Conservation (phyloP, 2,329 filamentous ascomycete species). For the Bimuria novae-zelandiae region DNA sequence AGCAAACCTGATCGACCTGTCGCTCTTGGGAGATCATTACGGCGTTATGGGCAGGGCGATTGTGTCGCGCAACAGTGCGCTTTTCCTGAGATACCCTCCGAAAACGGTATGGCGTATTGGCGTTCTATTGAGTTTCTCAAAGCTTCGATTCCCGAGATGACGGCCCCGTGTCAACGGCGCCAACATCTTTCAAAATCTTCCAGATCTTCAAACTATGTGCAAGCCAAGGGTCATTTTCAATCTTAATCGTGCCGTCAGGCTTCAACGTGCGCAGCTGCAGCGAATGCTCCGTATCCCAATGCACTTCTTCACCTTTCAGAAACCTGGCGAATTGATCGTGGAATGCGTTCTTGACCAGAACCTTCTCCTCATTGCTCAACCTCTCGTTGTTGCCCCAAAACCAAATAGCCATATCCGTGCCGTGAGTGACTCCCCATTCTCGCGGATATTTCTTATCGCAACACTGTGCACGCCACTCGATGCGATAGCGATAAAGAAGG, state of each 20-base stretch:
- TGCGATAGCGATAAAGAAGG: slow-evolving; percentile 57
- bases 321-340: slow-evolving; percentile 48
- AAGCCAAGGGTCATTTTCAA: slow-evolving; percentile 54
- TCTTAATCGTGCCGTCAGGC: slow-evolving; percentile 51
- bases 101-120: neutral
- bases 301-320: slow-evolving; percentile 46
- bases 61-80: neutral
- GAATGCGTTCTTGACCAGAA: slow-evolving; percentile 43
- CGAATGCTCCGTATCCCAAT: slow-evolving; percentile 45
- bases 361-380: slow-evolving; percentile 52
- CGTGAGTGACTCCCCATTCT: slow-evolving; percentile 60
- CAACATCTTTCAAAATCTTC: slow-evolving; percentile 43
- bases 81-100: slow-evolving; percentile 1
- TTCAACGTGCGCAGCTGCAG: slow-evolving; percentile 52
- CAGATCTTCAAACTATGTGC: slow-evolving; percentile 56
- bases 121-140: slow-evolving; percentile 3
- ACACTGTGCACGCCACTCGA: slow-evolving; percentile 58
- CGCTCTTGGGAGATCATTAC: neutral
- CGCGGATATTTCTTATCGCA: slow-evolving; percentile 49
- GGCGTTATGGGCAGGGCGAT: neutral
- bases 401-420: slow-evolving; percentile 60
- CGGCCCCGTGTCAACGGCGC: slow-evolving; percentile 15
- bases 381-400: slow-evolving; percentile 57
- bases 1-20: neutral
- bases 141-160: slow-evolving; percentile 14